These are phyloP conservation scores for Malus sieversii DNA, from an alignment of 306 rosid genomes.

Conservation along the genomic window DNA sequence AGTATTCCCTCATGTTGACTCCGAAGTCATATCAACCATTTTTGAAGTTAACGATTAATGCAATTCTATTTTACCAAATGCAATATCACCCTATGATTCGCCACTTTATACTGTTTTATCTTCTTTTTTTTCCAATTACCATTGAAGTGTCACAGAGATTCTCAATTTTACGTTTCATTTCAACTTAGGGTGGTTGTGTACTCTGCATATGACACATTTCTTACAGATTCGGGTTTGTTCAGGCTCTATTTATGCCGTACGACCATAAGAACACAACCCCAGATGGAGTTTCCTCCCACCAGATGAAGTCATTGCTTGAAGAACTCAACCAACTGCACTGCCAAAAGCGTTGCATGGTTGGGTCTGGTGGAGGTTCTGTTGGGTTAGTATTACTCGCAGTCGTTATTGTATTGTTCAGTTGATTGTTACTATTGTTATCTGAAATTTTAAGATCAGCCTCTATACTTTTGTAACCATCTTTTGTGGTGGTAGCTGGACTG, in stretches of 20 bases:
- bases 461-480: no score
- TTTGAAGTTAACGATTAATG: not conserved
- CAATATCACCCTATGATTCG: not conserved
- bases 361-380: constrained; percentile 98
- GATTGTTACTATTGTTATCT: not conserved
- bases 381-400: constrained; percentile 48
- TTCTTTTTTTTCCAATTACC: not conserved
- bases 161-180: not conserved
- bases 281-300: constrained; percentile 52
- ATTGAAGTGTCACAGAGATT: not conserved
- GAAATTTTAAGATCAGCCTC: not conserved
- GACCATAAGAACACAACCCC: constrained; percentile 94
- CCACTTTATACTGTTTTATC: not conserved
- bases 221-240: constrained; percentile 7
- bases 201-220: not conserved
- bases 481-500: not conserved
- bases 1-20: not conserved
- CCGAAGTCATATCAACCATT: not conserved
- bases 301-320: constrained; percentile 76
- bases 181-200: not conserved
- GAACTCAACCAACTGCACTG: constrained; percentile 73
- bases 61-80: not conserved
- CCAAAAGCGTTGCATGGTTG: constrained; percentile 68
- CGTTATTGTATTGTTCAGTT: not conserved
- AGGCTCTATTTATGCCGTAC: constrained; percentile 98